phyloP scores from a whole-genome alignment of 2,329 filamentous ascomycete species.

The Diplodia intermedia region DNA sequence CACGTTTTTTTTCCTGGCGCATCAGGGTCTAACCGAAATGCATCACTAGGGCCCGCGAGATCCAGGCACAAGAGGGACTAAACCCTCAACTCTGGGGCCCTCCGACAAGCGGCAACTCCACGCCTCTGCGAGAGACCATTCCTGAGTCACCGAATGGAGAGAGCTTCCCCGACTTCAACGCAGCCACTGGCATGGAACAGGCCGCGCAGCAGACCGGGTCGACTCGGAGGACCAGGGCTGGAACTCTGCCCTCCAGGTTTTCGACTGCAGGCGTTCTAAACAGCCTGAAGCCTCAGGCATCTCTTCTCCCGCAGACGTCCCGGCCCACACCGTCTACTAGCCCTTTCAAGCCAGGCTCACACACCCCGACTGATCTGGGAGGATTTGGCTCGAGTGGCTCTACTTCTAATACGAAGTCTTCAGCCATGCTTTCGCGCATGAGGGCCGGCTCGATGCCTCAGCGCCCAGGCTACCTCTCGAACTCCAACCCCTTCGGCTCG shows the following conservation, averaged over 20 bases:
- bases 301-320: slow-evolving; percentile 75
- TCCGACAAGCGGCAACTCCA: slow-evolving; percentile 94
- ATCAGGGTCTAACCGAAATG: slow-evolving; percentile 29
- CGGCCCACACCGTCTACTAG: slow-evolving; percentile 86
- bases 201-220: slow-evolving; percentile 50
- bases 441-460: slow-evolving; percentile 95
- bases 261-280: slow-evolving; percentile 74
- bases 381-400: slow-evolving; percentile 47
- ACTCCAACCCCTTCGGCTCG: slow-evolving; percentile 76
- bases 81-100: slow-evolving; percentile 82
- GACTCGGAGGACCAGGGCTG: slow-evolving; percentile 82
- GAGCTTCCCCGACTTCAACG: slow-evolving; percentile 89
- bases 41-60: slow-evolving; percentile 79
- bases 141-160: slow-evolving; percentile 92
- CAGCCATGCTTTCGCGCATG: slow-evolving; percentile 77
- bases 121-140: slow-evolving; percentile 94
- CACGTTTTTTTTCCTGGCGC: slow-evolving; percentile 6
- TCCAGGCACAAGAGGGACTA: slow-evolving; percentile 94
- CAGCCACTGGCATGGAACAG: slow-evolving; percentile 68
- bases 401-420: slow-evolving; percentile 59
- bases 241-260: slow-evolving; percentile 95
- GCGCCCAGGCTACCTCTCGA: slow-evolving; percentile 68
- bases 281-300: slow-evolving; percentile 62
- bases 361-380: slow-evolving; percentile 47
- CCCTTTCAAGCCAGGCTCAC: slow-evolving; percentile 75